Evolutionary conservation across 2,329 filamentous ascomycete genomes (phyloP).

Genomic region (Monilinia aucupariae): DNA sequence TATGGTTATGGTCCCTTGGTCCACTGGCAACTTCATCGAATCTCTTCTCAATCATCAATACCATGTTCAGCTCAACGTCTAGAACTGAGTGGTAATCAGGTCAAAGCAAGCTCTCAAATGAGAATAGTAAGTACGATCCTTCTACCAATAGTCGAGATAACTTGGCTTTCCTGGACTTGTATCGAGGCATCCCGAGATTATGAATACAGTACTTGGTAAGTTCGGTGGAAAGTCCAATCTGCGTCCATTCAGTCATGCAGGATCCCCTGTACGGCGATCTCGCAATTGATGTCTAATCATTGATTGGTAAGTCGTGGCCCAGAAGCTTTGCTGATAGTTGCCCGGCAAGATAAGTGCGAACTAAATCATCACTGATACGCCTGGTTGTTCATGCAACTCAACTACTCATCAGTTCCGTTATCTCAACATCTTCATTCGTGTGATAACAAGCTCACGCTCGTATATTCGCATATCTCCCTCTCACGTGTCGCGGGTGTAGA

Average conservation of each 20-base stretch:
- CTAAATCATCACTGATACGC: too few relatives aligned
- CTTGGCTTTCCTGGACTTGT: neutral
- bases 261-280: constrained; percentile 2
- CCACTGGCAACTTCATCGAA: neutral
- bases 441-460: neutral
- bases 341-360: neutral
- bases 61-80: neutral
- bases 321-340: neutral
- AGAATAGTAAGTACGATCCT: neutral
- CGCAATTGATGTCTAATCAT: neutral
- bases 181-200: neutral
- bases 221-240: neutral
- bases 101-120: neutral
- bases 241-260: neutral
- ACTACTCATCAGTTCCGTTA: neutral
- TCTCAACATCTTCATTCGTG: neutral
- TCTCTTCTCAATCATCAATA: neutral
- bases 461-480: constrained; percentile 3
- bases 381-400: neutral
- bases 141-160: neutral
- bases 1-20: too few relatives aligned
- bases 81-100: neutral
- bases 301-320: neutral
- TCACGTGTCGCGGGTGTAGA: constrained; percentile 15
- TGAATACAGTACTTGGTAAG: neutral